Conservation (phyloP, 768 basidiomycete genomes). For the Suillus subalutaceus region DNA sequence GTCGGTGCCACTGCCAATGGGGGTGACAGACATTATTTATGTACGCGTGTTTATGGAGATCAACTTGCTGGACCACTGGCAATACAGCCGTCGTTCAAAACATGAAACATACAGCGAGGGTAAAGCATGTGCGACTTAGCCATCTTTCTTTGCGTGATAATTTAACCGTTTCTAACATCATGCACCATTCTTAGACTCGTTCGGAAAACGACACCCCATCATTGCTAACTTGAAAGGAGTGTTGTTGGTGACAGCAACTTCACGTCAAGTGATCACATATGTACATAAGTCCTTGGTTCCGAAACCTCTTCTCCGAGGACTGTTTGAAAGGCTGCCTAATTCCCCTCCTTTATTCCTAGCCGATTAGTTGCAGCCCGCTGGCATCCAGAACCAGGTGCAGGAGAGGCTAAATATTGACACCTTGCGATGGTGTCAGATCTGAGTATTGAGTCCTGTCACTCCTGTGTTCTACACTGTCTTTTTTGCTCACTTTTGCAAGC, state of each 20-base stretch:
- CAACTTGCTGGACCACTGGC: not conserved
- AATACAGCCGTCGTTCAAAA: not conserved
- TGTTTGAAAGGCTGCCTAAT: not conserved
- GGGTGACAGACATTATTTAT: not conserved
- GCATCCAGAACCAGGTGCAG: too few species aligned
- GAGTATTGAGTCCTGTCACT: not conserved
- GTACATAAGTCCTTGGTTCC: too few species aligned
- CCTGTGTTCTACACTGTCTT: not conserved
- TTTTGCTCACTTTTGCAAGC: not conserved
- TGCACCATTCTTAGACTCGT: not conserved
- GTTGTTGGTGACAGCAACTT: not conserved
- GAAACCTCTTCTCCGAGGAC: not conserved
- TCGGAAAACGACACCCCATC: not conserved
- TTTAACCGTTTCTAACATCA: not conserved
- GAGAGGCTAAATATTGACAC: not conserved
- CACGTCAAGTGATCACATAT: not conserved
- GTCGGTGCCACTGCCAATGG: not conserved
- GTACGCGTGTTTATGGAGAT: not conserved
- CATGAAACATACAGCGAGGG: not conserved
- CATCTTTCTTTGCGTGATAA: not conserved
- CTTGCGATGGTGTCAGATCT: not conserved
- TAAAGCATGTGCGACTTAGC: not conserved
- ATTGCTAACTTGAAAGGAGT: not conserved
- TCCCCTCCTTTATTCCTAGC: not conserved
- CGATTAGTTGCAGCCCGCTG: not conserved